Percentiles rank a stretch among this genome's conserved stretches.
phyloP scores from a whole-genome alignment of 2,329 filamentous ascomycete species.

The Cadophora sp. region DNA sequence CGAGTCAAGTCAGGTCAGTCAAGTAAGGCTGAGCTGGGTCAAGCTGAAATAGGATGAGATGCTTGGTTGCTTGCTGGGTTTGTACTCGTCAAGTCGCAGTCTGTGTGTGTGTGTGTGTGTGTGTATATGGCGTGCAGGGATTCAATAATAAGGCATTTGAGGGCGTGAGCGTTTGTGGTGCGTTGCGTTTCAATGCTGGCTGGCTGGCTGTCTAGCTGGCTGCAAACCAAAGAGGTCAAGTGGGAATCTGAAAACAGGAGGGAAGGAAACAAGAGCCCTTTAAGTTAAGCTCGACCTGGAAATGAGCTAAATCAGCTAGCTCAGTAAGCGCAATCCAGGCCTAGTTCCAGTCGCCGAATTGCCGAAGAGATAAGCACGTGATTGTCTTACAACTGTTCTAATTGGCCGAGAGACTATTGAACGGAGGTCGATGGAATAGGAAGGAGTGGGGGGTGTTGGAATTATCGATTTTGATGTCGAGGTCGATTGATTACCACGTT shows the following conservation, averaged over 20 bases:
- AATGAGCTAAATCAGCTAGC: slow-evolving; percentile 20
- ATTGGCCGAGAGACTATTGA: not conserved
- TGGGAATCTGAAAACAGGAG: slow-evolving; percentile 28
- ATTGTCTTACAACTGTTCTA: not conserved
- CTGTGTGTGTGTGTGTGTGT: too few relatives aligned
- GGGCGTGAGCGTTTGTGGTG: not conserved
- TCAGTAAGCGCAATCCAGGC: slow-evolving; percentile 11
- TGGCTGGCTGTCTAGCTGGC: too few relatives aligned
- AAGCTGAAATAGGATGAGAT: not conserved
- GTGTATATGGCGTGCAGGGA: slow-evolving; percentile 18
- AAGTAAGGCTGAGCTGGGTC: not conserved
- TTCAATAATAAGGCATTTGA: not conserved
- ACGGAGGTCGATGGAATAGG: not conserved
- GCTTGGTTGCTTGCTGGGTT: not conserved
- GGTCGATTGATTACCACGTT: not conserved
- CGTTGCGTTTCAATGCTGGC: slow-evolving; percentile 29
- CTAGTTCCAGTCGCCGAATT: not conserved
- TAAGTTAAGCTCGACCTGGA: slow-evolving; percentile 21
- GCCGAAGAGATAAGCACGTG: slow-evolving; percentile 3
- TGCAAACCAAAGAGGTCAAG: slow-evolving; percentile 34
- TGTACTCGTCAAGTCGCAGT: not conserved
- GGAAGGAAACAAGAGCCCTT: slow-evolving; percentile 26
- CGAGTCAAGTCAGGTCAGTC: not conserved
- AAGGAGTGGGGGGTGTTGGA: slow-evolving; percentile 2
- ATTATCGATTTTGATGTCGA: not conserved